Evolutionary conservation across 1,139 yeast species (phyloP), one percentile per base, ranked within the genome.

Genomic region (Yamadazyma conglobata): DNA sequence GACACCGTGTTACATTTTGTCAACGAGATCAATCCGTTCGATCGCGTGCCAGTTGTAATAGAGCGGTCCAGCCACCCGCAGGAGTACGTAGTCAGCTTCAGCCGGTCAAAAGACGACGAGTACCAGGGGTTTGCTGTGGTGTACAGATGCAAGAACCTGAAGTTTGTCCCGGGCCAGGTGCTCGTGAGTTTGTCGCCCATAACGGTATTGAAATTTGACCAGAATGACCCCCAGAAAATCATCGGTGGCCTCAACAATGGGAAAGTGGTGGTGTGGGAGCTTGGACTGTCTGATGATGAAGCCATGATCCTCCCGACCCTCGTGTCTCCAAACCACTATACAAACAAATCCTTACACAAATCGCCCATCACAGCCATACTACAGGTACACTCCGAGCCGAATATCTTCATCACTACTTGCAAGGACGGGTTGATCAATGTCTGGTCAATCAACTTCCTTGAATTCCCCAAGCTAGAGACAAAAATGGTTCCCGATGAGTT

Each of bases 161-260:
- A 35, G 15, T 20, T 43, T 5, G 26, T 41, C 4, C 46, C 47
- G 4, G 13, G 26, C 6, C 13, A 37, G 9, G 62, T 65, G 23
- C 63, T 79, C 29, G 56, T 60, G 12, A 48, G 61, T 34, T 37
- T 58, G 4, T 47, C 68, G 2, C 58, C 77, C 1, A 68, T 43
- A 10, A 20, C 27, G 3, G 16, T 10, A 3, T 25, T 74, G 8
- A 46, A 45, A 25, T 61, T 66, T 30, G 73, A 63, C 32, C 39
- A 37, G 10, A 33, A 69, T 10, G 56, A 50, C 19, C 45, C 52
- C 3, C 38, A 45, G 16, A 53, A 58, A 28, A 40, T 67, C 1
- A 52, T 66, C 17, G 73, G 64, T 3, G 72, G 73, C 2, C 43
- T 62, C 13, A 35, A 40, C 2, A 59, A 60, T 36, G 74, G 73